A percentile compares a stretch with the other conserved stretches of the same genome.
These are phyloP conservation scores for Rhizomucor pusillus DNA, from an alignment of 371 early-diverging fungal genomes.

Conservation along the genomic window DNA sequence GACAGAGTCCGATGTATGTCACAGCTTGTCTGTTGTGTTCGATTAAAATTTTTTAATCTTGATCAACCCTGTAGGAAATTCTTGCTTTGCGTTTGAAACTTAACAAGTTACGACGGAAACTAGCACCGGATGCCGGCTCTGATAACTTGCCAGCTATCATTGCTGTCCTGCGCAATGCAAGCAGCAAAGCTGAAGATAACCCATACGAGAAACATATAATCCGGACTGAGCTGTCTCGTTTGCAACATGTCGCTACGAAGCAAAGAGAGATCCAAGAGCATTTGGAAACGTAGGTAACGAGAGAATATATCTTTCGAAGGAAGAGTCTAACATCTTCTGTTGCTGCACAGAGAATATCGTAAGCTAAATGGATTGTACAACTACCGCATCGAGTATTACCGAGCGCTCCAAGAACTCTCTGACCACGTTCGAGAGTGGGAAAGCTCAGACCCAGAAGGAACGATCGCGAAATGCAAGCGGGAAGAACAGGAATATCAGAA, in stretches of 20 bases:
- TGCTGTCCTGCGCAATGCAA: conserved; percentile 3
- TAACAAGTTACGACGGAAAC: conserved; percentile 1
- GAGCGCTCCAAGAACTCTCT: conserved; percentile 55
- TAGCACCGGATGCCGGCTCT: not conserved
- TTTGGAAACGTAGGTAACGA: conserved; percentile 35
- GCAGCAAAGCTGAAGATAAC: not conserved
- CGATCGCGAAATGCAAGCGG: conserved; percentile 23
- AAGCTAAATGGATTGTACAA: conserved; percentile 32
- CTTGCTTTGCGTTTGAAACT: conserved; percentile 1
- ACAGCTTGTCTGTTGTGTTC: too few species aligned
- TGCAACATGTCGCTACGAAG: conserved; percentile 10
- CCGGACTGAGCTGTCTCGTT: conserved; percentile 2
- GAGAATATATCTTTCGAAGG: too few species aligned
- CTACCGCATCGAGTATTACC: conserved; percentile 56
- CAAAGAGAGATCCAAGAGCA: conserved; percentile 28
- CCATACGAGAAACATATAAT: conserved; percentile 6
- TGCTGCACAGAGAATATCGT: conserved; percentile 21
- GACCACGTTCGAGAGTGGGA: conserved; percentile 39
- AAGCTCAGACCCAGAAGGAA: conserved; percentile 20
- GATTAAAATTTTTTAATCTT: too few species aligned
- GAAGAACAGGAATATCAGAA: conserved; percentile 20
- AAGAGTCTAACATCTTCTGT: too few species aligned
- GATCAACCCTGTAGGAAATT: too few species aligned
- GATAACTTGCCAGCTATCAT: conserved; percentile 10
- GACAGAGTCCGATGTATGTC: too few species aligned